A percentile compares a stretch with the other conserved stretches of the same genome.
Evolutionary conservation across 1,284 basidiomycete species (phyloP).

Genomic region (Tilletia caries): DNA sequence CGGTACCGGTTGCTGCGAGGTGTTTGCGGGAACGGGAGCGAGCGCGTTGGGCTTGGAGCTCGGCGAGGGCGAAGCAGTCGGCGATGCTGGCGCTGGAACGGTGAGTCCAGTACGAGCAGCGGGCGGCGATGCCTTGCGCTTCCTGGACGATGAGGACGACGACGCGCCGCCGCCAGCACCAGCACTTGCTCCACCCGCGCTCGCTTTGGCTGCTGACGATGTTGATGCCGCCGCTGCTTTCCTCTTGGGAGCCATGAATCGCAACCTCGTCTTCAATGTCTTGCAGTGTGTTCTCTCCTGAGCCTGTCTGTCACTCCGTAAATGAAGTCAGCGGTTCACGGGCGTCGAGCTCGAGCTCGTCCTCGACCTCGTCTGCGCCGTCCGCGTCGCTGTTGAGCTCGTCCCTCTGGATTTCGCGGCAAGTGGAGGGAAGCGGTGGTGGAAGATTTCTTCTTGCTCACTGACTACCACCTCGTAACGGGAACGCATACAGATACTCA

Average conservation of each 20-base stretch:
- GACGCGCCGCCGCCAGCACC: neutral
- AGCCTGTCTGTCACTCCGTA: neutral
- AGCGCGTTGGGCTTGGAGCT: too few species aligned
- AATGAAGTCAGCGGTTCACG: too few species aligned
- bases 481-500: too few species aligned
- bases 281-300: too few species aligned
- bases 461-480: too few species aligned
- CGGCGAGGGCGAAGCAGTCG: neutral
- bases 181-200: neutral
- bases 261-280: too few species aligned
- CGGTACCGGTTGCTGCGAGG: too few species aligned
- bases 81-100: conserved; percentile 1
- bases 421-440: too few species aligned
- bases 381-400: neutral
- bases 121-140: neutral
- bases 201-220: neutral
- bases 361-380: neutral
- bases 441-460: neutral
- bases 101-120: too few species aligned
- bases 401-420: neutral
- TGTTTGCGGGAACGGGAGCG: too few species aligned
- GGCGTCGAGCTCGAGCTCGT: neutral
- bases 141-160: neutral
- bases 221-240: neutral
- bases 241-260: neutral